Evolutionary conservation across 2,329 filamentous ascomycete genomes (phyloP).

Genomic region (Rhynchosporium agropyri): DNA sequence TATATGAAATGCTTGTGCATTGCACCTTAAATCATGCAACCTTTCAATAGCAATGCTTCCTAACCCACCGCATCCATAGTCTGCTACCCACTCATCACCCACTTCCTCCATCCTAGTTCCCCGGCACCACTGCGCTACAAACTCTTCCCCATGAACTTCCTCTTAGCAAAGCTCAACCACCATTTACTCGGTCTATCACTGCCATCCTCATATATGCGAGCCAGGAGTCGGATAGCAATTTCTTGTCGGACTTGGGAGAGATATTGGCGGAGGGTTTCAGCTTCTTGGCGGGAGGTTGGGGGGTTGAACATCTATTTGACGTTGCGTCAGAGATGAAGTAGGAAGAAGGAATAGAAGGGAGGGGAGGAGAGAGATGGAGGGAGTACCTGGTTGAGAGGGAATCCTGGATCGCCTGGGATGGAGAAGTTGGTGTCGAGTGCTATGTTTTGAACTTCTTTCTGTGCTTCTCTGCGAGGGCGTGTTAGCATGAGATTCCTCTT

Average conservation of each 20-base stretch:
- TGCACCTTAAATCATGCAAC: no score
- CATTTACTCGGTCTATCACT: slow-evolving; percentile 76
- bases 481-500: slow-evolving; percentile 13
- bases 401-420: slow-evolving; percentile 89
- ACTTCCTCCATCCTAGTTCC: neutral
- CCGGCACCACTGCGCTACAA: slow-evolving; percentile 52
- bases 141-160: slow-evolving; percentile 99
- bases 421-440: slow-evolving; percentile 93
- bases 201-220: slow-evolving; percentile 84
- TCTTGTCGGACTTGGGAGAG: slow-evolving; percentile 93
- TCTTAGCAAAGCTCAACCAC: slow-evolving; percentile 99
- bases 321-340: neutral
- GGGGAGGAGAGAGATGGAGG: neutral
- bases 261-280: slow-evolving; percentile 86
- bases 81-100: no score
- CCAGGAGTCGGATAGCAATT: slow-evolving; percentile 78
- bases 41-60: no score
- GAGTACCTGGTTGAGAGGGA: slow-evolving; percentile 82
- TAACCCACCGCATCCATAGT: no score
- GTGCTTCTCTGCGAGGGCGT: slow-evolving; percentile 48
- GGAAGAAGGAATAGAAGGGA: neutral
- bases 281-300: slow-evolving; percentile 82
- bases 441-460: slow-evolving; percentile 81
- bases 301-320: slow-evolving; percentile 76
- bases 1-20: no score